phyloP scores from a whole-genome alignment of 768 basidiomycete genomes.

The Gyrodon lividus region DNA sequence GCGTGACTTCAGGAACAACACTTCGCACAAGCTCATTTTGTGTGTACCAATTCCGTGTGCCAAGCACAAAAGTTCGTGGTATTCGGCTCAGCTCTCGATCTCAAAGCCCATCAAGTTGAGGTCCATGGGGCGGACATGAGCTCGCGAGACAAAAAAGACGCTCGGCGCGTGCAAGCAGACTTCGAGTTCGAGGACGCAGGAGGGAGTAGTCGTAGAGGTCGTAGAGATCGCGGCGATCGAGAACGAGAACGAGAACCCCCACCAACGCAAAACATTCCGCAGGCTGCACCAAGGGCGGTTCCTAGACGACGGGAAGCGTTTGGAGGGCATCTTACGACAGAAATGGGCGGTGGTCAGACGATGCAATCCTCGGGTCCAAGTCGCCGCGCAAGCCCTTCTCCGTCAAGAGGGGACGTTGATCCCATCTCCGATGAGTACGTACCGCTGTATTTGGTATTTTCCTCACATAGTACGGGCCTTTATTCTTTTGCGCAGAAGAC shows the following conservation, averaged over 20 bases:
- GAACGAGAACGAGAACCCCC: constrained; percentile 54
- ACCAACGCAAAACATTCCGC: constrained; percentile 26
- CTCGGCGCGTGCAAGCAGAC: constrained; percentile 59
- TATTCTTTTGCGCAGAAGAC: constrained; percentile 46
- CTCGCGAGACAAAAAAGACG: constrained; percentile 65
- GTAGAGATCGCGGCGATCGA: constrained; percentile 45
- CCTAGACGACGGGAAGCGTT: constrained; percentile 61
- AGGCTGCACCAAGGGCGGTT: constrained; percentile 28
- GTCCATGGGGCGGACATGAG: constrained; percentile 77
- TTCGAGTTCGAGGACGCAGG: constrained; percentile 68
- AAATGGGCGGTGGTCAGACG: constrained; percentile 22
- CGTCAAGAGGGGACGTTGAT: constrained; percentile 46
- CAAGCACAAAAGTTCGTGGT: constrained; percentile 92
- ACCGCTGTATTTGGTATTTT: background rate
- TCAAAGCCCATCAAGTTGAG: constrained; percentile 88
- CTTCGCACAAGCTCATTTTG: constrained; percentile 72
- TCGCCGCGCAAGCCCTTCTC: constrained; percentile 32
- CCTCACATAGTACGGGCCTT: background rate
- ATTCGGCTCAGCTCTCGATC: constrained; percentile 82
- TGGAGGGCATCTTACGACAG: constrained; percentile 54
- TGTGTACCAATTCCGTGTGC: constrained; percentile 73
- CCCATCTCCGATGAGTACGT: constrained; percentile 21
- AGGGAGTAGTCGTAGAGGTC: constrained; percentile 43
- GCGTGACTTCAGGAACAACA: constrained; percentile 58
- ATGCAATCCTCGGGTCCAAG: constrained; percentile 20